Base-by-base conservation (phyloP, 305 asterid genomes). In the Stenogyne calaminthoides region DNA sequence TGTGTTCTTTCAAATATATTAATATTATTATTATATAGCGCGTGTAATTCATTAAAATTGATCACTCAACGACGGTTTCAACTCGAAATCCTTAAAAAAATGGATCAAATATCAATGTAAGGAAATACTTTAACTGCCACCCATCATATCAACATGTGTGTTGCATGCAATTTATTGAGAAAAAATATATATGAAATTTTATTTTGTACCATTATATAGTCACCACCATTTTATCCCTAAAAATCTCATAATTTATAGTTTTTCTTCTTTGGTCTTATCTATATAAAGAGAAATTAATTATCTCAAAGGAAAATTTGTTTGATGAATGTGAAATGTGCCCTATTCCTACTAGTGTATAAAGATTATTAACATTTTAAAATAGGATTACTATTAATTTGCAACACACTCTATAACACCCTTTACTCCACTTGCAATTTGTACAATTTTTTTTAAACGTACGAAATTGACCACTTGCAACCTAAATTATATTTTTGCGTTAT, bases 181-280 rank as follows among this genome's bases (percentile, higher is more conserved):
- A 15, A 3, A 9, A 22, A 37, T 39, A 70, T 44, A 18, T 16
- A 29, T n/a, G 37, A 65, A 57, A 18, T 52, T 52, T 52, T 52
- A 55, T 55, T 55, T 19, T 55, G 27, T 18, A 57, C 5, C 25
- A 79, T 58, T 39, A 44, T 59, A 15, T 6, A 32, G 6, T 55
- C 42, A 2, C 66, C 49, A 22, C 32, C 9, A 78, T 54, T 49
- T 27, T 55, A 9, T 27, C 52, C 71, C n/a, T 70, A 61, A 16
- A n/a, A 16, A 78, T 78, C 78, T 62, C 29, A 12, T 12, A 39
- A 42, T 20, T 75, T 37, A 66, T 63, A 22, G 7, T 4, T 70
- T 62, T 81, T 75, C 78, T 71, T 42, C 63, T 62, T 72, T 77
- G 3, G 76, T 51, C 46, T 12, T 9, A 39, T 73, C 20, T 42